Evolutionary conservation across 169 alveolate genomes (phyloP), one percentile per base, ranked within the genome.

Genomic region (Plasmodium adleri): DNA sequence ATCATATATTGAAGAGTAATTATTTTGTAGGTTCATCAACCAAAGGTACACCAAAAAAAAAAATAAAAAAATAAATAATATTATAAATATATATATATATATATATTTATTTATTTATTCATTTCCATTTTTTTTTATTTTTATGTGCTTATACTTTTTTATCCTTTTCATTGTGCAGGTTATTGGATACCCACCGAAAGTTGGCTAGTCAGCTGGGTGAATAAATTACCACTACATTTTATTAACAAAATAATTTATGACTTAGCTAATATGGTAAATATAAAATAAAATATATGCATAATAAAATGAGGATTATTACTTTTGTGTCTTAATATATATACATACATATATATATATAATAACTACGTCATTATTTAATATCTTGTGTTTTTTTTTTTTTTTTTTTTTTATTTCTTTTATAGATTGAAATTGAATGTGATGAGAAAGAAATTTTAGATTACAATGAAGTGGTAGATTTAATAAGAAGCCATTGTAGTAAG

Each of bases 171-270:
- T 64, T 45, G 67, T 78, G 47, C 43, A 80, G 90, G 56, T 70
- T 67, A 80, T 52, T 80, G 90, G 90, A 74, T 80, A 39, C 90
- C 90, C 13, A 80, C 90, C 43, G 73, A 80, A 70, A 80, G 73
- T 56, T 80, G 90, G 90, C 24, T 80, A 80, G 50, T 60, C 63
- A 70, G 47, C 32, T 80, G 90, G 90, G 66, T 54, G 39, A 80
- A 80, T 26, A 80, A 80, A 60, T 72, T 80, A n/a, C 90, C 90
- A 2, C 24, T 80, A 32, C 85, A 80, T 22, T 80, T 80, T 49
- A 70, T 80, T 47, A 71, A 80, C 64, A 56, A 63, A 60, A 80
- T 80, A 68, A 80, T 80, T 22, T 80, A 80, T 32, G 90, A 80
- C 26, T 80, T 80, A 67, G 90, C 90, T 12, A 80, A 32, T 80